These are phyloP conservation scores for Cardamine chenopodiifolia DNA, from an alignment of 345 rosid species.

Conservation along the genomic window DNA sequence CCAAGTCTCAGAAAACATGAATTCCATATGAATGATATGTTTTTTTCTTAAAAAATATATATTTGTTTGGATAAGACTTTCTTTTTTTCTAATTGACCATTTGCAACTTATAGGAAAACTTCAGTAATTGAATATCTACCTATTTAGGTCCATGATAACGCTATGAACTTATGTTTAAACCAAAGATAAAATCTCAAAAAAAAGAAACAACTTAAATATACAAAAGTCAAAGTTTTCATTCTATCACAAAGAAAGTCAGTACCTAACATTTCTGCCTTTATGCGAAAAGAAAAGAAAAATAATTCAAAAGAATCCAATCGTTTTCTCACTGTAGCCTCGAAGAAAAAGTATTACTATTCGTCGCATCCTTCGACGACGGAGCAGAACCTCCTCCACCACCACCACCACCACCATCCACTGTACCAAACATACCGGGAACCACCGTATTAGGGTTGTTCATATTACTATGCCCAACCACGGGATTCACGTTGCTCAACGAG, in stretches of 20 bases:
- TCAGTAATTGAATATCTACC: slow-evolving; percentile 11
- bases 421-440: slow-evolving; percentile 28
- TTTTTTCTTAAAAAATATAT: background rate
- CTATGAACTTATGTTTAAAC: background rate
- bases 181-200: slow-evolving; percentile 28
- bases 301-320: slow-evolving; percentile 39
- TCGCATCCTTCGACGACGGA: slow-evolving; percentile 32
- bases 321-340: slow-evolving; percentile 46
- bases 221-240: slow-evolving; percentile 46
- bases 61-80: background rate
- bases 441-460: slow-evolving; percentile 32
- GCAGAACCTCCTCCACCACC: slow-evolving; percentile 27
- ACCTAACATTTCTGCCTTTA: slow-evolving; percentile 50
- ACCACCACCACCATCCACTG: slow-evolving; percentile 30
- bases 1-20: background rate
- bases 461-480: slow-evolving; percentile 29
- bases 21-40: background rate
- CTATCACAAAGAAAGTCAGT: slow-evolving; percentile 46
- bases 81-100: background rate
- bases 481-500: slow-evolving; percentile 37
- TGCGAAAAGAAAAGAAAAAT: slow-evolving; percentile 25
- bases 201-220: slow-evolving; percentile 20
- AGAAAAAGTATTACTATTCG: slow-evolving; percentile 37
- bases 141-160: slow-evolving; percentile 11
- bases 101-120: background rate